phyloP scores from a whole-genome alignment of 1,284 basidiomycete species.

The Heterobasidion parviporum region DNA sequence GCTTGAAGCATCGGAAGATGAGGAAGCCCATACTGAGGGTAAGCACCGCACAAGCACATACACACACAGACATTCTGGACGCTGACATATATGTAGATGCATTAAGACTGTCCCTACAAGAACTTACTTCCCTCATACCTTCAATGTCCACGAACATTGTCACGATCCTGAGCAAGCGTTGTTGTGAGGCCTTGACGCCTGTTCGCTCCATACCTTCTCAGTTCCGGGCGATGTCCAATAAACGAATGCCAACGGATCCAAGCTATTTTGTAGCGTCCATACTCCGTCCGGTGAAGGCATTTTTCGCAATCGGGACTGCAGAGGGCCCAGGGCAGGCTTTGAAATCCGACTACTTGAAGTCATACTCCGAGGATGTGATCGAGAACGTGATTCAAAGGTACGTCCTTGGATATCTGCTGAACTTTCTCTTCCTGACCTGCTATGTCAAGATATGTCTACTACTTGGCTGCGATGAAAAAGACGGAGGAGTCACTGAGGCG shows the following conservation, averaged over 20 bases:
- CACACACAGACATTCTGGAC: conserved; percentile 44
- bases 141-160: conserved; percentile 59
- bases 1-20: neutral
- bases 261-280: conserved; percentile 82
- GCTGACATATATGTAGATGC: conserved; percentile 20
- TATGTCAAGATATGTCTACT: conserved; percentile 47
- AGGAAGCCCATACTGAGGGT: conserved; percentile 3
- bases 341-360: conserved; percentile 41
- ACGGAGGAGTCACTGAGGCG: conserved; percentile 82
- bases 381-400: conserved; percentile 68
- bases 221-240: conserved; percentile 75
- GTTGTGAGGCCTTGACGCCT: conserved; percentile 78
- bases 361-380: conserved; percentile 62
- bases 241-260: conserved; percentile 61
- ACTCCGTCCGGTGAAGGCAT: conserved; percentile 73
- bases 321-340: conserved; percentile 52
- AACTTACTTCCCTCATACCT: conserved; percentile 39
- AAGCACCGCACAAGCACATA: neutral
- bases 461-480: conserved; percentile 80
- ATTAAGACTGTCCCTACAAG: conserved; percentile 21
- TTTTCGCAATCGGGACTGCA: conserved; percentile 56
- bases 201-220: conserved; percentile 86
- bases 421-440: neutral
- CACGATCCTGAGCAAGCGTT: conserved; percentile 68
- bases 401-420: conserved; percentile 4